Conservation (phyloP, 139 green algal genomes). For the Picochlorum sp. region DNA sequence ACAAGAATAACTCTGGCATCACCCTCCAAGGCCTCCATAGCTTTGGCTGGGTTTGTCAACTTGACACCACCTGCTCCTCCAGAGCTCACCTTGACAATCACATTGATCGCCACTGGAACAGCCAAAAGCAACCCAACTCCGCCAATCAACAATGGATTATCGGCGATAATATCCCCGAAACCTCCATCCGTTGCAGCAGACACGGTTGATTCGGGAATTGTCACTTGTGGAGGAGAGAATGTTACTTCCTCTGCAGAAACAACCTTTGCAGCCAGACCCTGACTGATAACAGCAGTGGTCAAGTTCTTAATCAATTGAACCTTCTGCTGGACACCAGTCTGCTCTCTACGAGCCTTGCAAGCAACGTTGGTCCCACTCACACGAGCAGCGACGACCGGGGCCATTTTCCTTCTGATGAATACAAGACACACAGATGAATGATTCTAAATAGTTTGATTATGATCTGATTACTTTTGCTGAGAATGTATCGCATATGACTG, state of each 20-base stretch:
- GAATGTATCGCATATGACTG: too few relatives aligned
- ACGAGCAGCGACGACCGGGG: too few relatives aligned
- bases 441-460: too few relatives aligned
- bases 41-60: conserved; percentile 8
- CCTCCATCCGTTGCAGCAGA: background rate
- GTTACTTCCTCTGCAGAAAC: conserved; percentile 6
- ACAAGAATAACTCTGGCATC: conserved; percentile 17
- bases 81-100: conserved; percentile 7
- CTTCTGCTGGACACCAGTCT: too few relatives aligned
- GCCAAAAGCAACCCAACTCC: conserved; percentile 10
- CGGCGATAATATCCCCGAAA: conserved; percentile 12
- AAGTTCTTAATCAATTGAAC: too few relatives aligned
- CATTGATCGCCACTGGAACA: conserved; percentile 13
- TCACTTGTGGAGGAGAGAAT: conserved; percentile 9
- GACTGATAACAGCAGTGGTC: background rate
- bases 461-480: too few relatives aligned
- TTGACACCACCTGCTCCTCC: conserved; percentile 18
- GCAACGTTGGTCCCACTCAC: too few relatives aligned
- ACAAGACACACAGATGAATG: too few relatives aligned
- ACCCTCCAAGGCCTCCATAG: conserved; percentile 27
- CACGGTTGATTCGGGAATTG: conserved; percentile 10
- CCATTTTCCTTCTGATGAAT: too few relatives aligned
- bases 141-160: conserved; percentile 19
- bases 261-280: background rate
- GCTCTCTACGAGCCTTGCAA: too few relatives aligned